A percentile compares a stretch with the other conserved stretches of the same genome.
phyloP scores from a whole-genome alignment of 2,329 filamentous ascomycete species.

The Pseudogymnoascus sp. region DNA sequence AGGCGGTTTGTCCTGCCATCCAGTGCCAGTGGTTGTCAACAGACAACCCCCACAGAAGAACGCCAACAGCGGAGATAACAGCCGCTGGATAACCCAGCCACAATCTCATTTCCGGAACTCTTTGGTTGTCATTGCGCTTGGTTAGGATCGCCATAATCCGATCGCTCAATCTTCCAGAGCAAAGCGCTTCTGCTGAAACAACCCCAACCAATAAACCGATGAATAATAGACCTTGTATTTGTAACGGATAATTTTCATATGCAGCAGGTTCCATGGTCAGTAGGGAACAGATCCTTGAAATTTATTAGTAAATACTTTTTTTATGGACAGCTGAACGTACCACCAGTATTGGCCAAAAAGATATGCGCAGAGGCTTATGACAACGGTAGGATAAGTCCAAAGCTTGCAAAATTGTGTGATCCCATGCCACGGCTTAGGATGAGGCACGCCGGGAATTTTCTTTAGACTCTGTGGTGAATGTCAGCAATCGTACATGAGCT shows the following conservation, averaged over 20 bases:
- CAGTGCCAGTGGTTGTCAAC: conserved; percentile 46
- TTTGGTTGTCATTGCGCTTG: conserved; percentile 34
- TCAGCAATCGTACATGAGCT: neutral
- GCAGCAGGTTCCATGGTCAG: conserved; percentile 14
- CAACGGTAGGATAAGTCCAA: conserved; percentile 39
- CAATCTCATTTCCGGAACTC: conserved; percentile 45
- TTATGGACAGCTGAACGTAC: conserved; percentile 21
- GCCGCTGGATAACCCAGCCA: conserved; percentile 48
- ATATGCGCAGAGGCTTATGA: conserved; percentile 40
- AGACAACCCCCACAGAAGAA: conserved; percentile 47
- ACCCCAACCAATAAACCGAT: conserved; percentile 46
- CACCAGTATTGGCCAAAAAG: conserved; percentile 51
- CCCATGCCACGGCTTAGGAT: conserved; percentile 41
- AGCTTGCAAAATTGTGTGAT: conserved; percentile 38
- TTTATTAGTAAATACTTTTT: neutral
- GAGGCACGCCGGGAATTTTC: conserved; percentile 42
- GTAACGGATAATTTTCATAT: conserved; percentile 33
- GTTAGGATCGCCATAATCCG: conserved; percentile 39
- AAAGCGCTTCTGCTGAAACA: conserved; percentile 41
- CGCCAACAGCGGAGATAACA: conserved; percentile 39
- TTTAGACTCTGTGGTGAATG: conserved; percentile 38
- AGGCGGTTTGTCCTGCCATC: conserved; percentile 48
- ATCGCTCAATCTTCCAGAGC: conserved; percentile 46
- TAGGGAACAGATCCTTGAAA: conserved; percentile 11
- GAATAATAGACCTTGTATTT: conserved; percentile 43